Evolutionary conservation across 352 stramenopile species (phyloP).

Genomic region (Pythium aristosporum): DNA sequence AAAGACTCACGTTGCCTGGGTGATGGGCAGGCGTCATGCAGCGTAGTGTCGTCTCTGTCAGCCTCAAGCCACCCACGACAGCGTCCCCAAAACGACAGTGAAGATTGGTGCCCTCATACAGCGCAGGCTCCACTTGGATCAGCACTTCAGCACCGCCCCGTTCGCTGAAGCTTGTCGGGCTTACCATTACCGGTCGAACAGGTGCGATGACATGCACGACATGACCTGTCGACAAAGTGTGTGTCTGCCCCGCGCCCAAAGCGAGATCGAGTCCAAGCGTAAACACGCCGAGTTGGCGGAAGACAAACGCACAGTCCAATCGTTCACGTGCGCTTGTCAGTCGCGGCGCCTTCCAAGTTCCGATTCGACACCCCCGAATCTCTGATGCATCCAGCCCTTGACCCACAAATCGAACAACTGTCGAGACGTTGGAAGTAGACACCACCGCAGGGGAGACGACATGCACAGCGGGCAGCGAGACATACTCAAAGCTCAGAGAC

Average conservation of each 20-base stretch:
- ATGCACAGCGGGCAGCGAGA: background rate
- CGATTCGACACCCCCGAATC: conserved; percentile 12
- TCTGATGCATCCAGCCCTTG: conserved; percentile 1
- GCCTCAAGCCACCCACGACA: conserved; percentile 1
- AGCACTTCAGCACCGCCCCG: conserved; percentile 38
- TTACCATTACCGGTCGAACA: conserved; percentile 3
- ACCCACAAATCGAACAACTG: conserved; percentile 7
- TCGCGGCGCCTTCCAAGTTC: background rate
- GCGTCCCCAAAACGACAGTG: conserved; percentile 22
- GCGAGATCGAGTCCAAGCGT: conserved; percentile 10
- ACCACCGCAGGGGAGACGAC: background rate
- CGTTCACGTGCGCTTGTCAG: background rate
- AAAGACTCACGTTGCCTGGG: conserved; percentile 9
- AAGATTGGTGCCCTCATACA: conserved; percentile 14
- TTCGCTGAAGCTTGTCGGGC: conserved; percentile 41
- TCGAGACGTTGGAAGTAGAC: conserved; percentile 1
- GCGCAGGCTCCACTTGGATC: conserved; percentile 19
- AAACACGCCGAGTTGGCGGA: background rate
- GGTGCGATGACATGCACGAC: conserved; percentile 8
- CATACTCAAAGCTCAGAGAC: conserved; percentile 7
- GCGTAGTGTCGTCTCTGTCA: conserved; percentile 9
- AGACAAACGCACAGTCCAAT: conserved; percentile 11
- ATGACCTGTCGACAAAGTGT: background rate
- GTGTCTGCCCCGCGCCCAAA: background rate
- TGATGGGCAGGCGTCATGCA: conserved; percentile 16